A percentile compares a stretch with the other conserved stretches of the same genome.
These are phyloP conservation scores for Eutrema salsugineum DNA, from an alignment of 441 rosid species.

Conservation along the genomic window DNA sequence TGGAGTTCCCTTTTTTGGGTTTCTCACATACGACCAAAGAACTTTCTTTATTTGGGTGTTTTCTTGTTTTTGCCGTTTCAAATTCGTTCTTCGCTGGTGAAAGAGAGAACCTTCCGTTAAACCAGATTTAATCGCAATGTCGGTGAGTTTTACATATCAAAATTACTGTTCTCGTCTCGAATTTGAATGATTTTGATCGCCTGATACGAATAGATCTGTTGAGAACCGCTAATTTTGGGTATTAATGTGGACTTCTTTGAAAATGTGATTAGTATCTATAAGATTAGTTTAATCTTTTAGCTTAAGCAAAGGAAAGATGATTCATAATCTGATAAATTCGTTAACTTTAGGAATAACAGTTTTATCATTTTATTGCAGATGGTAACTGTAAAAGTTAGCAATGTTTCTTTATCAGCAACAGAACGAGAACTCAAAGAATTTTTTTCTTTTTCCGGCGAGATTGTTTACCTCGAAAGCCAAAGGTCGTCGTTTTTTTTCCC, in stretches of 20 bases:
- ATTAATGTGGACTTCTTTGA: too few species aligned
- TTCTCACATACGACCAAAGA: background rate
- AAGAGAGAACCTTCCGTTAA: background rate
- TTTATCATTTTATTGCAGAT: conserved; percentile 36
- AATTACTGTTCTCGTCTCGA: background rate
- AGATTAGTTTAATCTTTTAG: background rate
- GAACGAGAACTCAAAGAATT: conserved; percentile 81
- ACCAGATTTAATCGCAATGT: background rate
- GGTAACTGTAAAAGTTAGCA: conserved; percentile 73
- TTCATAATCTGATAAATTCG: too few species aligned
- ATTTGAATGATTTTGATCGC: background rate
- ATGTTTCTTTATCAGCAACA: conserved; percentile 67
- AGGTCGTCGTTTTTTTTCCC: conserved; percentile 37
- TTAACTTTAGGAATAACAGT: too few species aligned
- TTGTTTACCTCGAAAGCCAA: conserved; percentile 66
- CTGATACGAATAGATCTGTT: background rate
- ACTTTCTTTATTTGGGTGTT: background rate
- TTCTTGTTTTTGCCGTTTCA: background rate
- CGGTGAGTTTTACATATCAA: background rate
- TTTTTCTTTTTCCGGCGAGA: conserved; percentile 89
- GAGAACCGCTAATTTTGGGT: background rate
- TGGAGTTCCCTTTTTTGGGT: background rate
- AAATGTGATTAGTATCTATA: background rate
- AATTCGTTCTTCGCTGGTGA: background rate
- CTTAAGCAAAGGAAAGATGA: too few species aligned